Percentiles rank a stretch among this genome's conserved stretches.
These are phyloP conservation scores for Austroboletus novae-zelandiae DNA, from an alignment of 1,284 basidiomycete genomes.

Conservation along the genomic window DNA sequence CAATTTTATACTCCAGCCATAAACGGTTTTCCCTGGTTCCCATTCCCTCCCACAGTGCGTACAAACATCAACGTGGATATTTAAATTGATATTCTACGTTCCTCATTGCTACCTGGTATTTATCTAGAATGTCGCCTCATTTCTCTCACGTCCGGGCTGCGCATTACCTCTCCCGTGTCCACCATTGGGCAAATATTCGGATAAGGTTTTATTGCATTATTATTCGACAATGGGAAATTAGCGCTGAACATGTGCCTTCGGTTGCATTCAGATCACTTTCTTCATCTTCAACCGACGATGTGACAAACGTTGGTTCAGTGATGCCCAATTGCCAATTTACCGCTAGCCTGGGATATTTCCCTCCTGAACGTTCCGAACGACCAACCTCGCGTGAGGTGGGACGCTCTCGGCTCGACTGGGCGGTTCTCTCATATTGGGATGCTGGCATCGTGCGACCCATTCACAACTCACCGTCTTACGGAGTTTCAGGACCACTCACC, in stretches of 20 bases:
- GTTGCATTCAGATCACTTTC: constrained; percentile 10
- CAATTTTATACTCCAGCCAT: neutral
- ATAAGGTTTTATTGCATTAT: constrained; percentile 24
- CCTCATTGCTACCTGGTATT: neutral
- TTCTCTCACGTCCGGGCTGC: constrained; percentile 23
- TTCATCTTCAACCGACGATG: constrained; percentile 3
- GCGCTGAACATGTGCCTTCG: constrained; percentile 18
- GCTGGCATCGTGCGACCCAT: neutral
- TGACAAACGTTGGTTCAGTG: constrained; percentile 3
- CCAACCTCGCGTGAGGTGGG: constrained; percentile 5
- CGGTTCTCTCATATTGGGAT: neutral
- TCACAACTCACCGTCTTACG: constrained; percentile 1
- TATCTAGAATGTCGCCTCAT: constrained; percentile 2
- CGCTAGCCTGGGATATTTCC: constrained; percentile 5
- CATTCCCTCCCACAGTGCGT: constrained; percentile 13
- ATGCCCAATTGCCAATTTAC: constrained; percentile 15
- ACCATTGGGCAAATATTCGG: constrained; percentile 10
- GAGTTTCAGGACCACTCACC: neutral
- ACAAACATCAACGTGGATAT: constrained; percentile 6
- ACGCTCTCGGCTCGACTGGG: constrained; percentile 2
- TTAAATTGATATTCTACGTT: neutral
- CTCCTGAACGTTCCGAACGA: neutral
- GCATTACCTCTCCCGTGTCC: constrained; percentile 12
- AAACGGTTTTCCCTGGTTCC: neutral
- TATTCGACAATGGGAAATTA: constrained; percentile 17